Evolutionary conservation across 2,329 filamentous ascomycete genomes (phyloP).

Genomic region (Lasiodiplodia sp.): DNA sequence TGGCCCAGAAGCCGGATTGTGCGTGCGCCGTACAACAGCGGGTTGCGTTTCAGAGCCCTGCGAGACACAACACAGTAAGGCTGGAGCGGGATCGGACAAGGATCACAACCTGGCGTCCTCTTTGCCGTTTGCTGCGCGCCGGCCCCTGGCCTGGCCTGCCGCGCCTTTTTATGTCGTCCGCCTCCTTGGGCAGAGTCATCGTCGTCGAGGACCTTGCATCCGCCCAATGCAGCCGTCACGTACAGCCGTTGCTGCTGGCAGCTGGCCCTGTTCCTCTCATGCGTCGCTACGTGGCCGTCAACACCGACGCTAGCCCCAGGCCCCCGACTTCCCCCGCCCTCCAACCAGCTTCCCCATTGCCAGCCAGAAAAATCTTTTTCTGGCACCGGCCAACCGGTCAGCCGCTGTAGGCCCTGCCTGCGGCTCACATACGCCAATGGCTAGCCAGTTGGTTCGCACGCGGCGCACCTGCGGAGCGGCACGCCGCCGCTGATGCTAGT

Average conservation of each 20-base stretch:
- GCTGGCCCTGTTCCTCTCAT: slow-evolving; percentile 22
- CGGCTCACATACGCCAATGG: slow-evolving; percentile 24
- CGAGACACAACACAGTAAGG: slow-evolving; percentile 11
- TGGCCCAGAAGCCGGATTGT: not conserved
- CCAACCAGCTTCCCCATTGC: slow-evolving; percentile 15
- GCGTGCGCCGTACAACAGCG: slow-evolving; percentile 19
- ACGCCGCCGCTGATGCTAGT: slow-evolving; percentile 23
- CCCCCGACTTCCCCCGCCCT: slow-evolving; percentile 19
- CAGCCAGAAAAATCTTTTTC: slow-evolving; percentile 24
- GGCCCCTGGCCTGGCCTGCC: not conserved
- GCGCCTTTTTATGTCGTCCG: slow-evolving; percentile 13
- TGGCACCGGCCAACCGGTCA: slow-evolving; percentile 24
- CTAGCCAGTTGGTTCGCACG: not conserved
- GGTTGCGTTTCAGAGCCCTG: slow-evolving; percentile 26
- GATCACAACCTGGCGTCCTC: slow-evolving; percentile 6
- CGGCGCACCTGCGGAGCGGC: slow-evolving; percentile 17
- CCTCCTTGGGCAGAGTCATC: not conserved
- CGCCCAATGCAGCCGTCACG: slow-evolving; percentile 7
- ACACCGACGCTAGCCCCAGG: slow-evolving; percentile 21
- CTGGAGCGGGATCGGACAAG: slow-evolving; percentile 14
- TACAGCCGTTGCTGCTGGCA: not conserved
- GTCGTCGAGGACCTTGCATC: not conserved
- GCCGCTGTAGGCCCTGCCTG: slow-evolving; percentile 26
- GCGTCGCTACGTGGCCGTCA: slow-evolving; percentile 23
- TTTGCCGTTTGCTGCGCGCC: not conserved